A percentile compares a stretch with the other conserved stretches of the same genome.
phyloP scores from a whole-genome alignment of 371 early-diverging fungal species.

The Mortierella sp. region DNA sequence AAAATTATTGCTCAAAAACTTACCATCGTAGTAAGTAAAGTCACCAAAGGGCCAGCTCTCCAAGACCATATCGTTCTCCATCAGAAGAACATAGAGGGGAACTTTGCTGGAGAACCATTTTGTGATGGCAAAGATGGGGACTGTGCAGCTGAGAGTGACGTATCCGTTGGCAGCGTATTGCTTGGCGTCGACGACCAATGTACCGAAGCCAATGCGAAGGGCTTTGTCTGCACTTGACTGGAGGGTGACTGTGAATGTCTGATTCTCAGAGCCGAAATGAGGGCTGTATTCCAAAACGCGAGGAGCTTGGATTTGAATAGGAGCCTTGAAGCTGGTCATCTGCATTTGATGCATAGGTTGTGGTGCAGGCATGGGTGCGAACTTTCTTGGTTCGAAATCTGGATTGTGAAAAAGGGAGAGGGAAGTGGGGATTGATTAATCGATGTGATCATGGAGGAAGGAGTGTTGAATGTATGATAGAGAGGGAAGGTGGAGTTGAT shows the following conservation, averaged over 20 bases:
- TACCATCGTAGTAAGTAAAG: constrained; percentile 52
- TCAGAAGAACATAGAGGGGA: constrained; percentile 56
- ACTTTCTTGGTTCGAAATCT: constrained; percentile 56
- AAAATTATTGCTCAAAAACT: neutral
- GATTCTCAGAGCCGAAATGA: constrained; percentile 45
- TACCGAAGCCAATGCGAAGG: constrained; percentile 53
- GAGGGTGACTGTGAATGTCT: constrained; percentile 45
- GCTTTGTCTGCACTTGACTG: constrained; percentile 31
- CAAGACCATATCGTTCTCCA: constrained; percentile 52
- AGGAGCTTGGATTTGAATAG: constrained; percentile 37
- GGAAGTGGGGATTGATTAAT: neutral
- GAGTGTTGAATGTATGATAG: no score
- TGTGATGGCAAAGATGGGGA: constrained; percentile 56
- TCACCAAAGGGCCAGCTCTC: constrained; percentile 61
- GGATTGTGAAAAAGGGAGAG: neutral
- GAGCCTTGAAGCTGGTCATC: constrained; percentile 23
- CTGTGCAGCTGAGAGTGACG: constrained; percentile 51
- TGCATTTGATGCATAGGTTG: constrained; percentile 24
- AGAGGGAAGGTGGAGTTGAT: neutral
- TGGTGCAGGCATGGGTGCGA: constrained; percentile 42
- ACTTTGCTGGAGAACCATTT: constrained; percentile 56
- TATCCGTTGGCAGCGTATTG: constrained; percentile 57
- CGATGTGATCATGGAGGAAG: neutral
- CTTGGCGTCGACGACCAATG: constrained; percentile 52
- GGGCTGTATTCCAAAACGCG: constrained; percentile 50